Evolutionary conservation across 768 basidiomycete genomes (phyloP).

Genomic region (Phaffia tasmanica): DNA sequence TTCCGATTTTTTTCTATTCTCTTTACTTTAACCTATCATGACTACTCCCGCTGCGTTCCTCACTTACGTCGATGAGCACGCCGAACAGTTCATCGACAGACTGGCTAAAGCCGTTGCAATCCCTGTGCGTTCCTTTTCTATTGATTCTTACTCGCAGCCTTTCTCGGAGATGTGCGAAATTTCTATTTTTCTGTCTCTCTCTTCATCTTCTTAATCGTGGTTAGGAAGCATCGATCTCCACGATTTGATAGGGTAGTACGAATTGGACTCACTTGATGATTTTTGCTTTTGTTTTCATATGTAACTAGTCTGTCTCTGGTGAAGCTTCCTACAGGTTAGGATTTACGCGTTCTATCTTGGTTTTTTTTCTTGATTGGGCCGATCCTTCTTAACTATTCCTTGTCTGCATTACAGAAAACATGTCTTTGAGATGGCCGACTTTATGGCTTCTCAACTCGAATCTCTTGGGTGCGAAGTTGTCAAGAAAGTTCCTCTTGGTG

Average conservation of each 20-base stretch:
- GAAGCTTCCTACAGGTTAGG: conserved; percentile 32
- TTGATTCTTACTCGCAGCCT: neutral
- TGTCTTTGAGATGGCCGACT: conserved; percentile 76
- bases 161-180: conserved; percentile 8
- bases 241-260: too few species aligned
- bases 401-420: conserved; percentile 45
- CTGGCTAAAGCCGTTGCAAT: conserved; percentile 74
- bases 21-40: neutral
- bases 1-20: too few species aligned
- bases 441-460: conserved; percentile 61
- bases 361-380: neutral
- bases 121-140: conserved; percentile 41
- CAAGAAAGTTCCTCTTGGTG: conserved; percentile 61
- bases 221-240: too few species aligned
- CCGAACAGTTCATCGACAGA: conserved; percentile 62
- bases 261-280: neutral
- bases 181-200: conserved; percentile 26
- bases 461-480: conserved; percentile 57
- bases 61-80: conserved; percentile 56
- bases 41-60: conserved; percentile 35
- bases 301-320: conserved; percentile 37
- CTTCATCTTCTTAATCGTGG: neutral
- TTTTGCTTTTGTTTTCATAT: neutral
- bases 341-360: neutral
- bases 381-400: neutral